Evolutionary conservation across 1,284 basidiomycete species (phyloP), one percentile per base, ranked within the genome.

Genomic region (Puccinia hordei): DNA sequence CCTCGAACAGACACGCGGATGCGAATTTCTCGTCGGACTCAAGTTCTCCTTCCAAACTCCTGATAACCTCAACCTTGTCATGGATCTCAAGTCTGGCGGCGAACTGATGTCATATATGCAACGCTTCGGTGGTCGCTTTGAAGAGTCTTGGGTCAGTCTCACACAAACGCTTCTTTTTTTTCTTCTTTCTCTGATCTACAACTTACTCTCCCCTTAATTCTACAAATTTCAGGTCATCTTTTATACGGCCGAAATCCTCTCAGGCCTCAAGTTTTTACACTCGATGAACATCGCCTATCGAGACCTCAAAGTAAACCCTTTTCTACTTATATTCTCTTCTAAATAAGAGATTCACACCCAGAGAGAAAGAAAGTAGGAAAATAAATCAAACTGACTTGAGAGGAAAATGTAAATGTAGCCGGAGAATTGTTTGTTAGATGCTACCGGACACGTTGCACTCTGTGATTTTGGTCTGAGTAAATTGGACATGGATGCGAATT

Each of bases 11-110:
- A 86, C 86, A 19, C 83, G 85, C 66, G 85, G 85, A 63, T 86
- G 84, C 69, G 86, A 86, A 17, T 87, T 87, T 82, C 83, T 87
- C 30, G 86, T 87, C 33, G 85, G 86, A 0, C 84, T 87, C 82
- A 87, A 87, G 82, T 87, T 87, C 73, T 84, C 83, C 17, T 86
- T 86, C 82, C 86, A 86, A 82, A 84, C 83, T 73, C 82, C 83
- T 46, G 82, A 83, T 38, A 85, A 86, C 81, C 82, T 86, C 55
- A 86, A 86, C 83, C 85, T 87, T 81, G 85, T 87, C 22, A 87
- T 86, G 46, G 87, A 87, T 82, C 86, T 87, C 84, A 87, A 87
- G 82, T 84, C 84, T 15, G 87, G 87, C 30, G 87, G 87, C 24
- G 87, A 87, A 83, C 83, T 87, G 46, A 87, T 86, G 76, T 83